Percentiles rank a stretch among this genome's conserved stretches.
phyloP scores from a whole-genome alignment of 2,329 filamentous ascomycete species.

The Biscogniauxia marginata region DNA sequence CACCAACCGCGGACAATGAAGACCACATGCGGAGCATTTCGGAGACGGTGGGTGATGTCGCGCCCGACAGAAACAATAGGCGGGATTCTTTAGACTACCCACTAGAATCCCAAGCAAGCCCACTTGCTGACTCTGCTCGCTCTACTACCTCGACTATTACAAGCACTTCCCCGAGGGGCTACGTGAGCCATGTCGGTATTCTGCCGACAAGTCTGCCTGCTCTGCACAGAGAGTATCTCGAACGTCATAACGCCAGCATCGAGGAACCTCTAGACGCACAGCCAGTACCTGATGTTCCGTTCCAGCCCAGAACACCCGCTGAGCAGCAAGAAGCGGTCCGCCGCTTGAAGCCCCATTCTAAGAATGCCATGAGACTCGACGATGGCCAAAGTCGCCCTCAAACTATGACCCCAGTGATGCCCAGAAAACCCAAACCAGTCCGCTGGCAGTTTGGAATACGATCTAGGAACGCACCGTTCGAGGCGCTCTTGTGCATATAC shows the following conservation, averaged over 20 bases:
- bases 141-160: conserved; percentile 51
- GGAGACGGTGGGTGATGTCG: conserved; percentile 45
- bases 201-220: conserved; percentile 86
- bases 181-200: conserved; percentile 85
- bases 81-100: conserved; percentile 12
- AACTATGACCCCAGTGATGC: conserved; percentile 61
- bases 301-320: conserved; percentile 58
- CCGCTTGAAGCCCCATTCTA: conserved; percentile 81
- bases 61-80: conserved; percentile 16
- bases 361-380: conserved; percentile 67
- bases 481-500: conserved; percentile 94
- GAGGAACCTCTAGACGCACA: conserved; percentile 45
- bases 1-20: conserved; percentile 49
- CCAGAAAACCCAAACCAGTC: conserved; percentile 74
- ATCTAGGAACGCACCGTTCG: conserved; percentile 88
- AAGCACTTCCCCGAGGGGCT: conserved; percentile 50
- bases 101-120: conserved; percentile 43
- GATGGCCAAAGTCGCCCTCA: conserved; percentile 59
- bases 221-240: conserved; percentile 89
- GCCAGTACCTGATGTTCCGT: conserved; percentile 47
- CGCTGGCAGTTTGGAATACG: conserved; percentile 99
- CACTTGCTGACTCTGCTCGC: conserved; percentile 53
- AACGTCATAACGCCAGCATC: conserved; percentile 59
- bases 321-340: conserved; percentile 80
- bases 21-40: conserved; percentile 56